These are phyloP conservation scores for Backusella westeae DNA, from an alignment of 192 early-diverging fungal genomes.

Conservation along the genomic window DNA sequence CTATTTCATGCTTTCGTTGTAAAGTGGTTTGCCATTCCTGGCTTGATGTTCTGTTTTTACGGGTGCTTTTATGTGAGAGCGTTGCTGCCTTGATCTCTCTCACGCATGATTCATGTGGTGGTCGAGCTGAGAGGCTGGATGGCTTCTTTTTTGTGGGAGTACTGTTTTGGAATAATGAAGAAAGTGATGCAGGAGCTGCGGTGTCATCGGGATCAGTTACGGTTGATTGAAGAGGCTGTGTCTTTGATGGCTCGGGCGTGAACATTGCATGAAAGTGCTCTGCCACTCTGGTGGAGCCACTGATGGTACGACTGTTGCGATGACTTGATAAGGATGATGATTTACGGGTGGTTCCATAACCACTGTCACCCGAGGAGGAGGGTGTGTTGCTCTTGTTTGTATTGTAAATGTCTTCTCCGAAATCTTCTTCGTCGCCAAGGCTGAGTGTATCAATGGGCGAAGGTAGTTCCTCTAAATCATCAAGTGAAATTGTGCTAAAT, in stretches of 20 bases:
- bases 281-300: neutral
- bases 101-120: neutral
- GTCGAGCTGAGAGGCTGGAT: neutral
- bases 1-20: constrained; percentile 1
- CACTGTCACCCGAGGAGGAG: constrained; percentile 15
- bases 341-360: constrained; percentile 15
- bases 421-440: neutral
- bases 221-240: neutral
- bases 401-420: constrained; percentile 1
- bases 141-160: neutral
- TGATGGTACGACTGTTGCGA: neutral
- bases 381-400: constrained; percentile 11
- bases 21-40: constrained; percentile 1
- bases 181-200: neutral
- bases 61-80: neutral
- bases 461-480: neutral
- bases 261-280: neutral
- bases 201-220: neutral
- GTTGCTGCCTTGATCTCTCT: neutral
- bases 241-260: neutral
- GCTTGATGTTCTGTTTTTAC: neutral
- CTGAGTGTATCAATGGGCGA: neutral
- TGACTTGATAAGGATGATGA: neutral
- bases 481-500: neutral
- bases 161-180: neutral